Percentiles rank a stretch among this genome's conserved stretches.
These are phyloP conservation scores for Inga laurina DNA, from an alignment of 306 rosid species.

Conservation along the genomic window DNA sequence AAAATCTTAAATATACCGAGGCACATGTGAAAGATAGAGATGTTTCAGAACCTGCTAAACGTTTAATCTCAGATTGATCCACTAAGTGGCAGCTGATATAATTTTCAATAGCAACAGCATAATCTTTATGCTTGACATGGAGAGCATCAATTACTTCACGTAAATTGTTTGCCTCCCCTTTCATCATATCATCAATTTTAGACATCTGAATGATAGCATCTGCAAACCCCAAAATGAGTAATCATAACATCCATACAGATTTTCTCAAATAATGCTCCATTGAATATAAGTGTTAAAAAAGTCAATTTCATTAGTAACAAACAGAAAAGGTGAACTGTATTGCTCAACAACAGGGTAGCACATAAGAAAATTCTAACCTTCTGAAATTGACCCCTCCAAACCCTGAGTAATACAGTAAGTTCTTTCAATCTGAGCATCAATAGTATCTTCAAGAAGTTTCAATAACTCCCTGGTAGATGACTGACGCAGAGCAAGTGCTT, in stretches of 20 bases:
- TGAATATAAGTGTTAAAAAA: not conserved
- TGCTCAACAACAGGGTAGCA: constrained; percentile 31
- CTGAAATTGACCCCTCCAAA: constrained; percentile 55
- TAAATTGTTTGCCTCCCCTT: constrained; percentile 69
- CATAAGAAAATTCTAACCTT: constrained; percentile 62
- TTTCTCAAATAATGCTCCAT: constrained; percentile 28
- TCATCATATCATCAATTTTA: constrained; percentile 78
- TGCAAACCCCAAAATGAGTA: constrained; percentile 48
- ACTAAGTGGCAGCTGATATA: constrained; percentile 42
- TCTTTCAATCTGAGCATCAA: constrained; percentile 54
- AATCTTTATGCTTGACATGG: constrained; percentile 67
- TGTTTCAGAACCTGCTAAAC: constrained; percentile 57
- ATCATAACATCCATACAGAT: constrained; percentile 33
- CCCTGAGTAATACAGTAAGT: constrained; percentile 46
- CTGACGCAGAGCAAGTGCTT: constrained; percentile 71
- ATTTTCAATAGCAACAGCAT: constrained; percentile 53
- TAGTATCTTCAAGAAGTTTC: constrained; percentile 55
- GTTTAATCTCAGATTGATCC: constrained; percentile 66
- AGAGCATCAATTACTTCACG: constrained; percentile 60
- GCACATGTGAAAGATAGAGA: not conserved
- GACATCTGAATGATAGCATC: constrained; percentile 67
- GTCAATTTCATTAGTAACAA: constrained; percentile 17
- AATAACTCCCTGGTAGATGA: constrained; percentile 59
- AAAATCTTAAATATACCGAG: too few relatives aligned
- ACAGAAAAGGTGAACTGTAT: not conserved